phyloP scores from a whole-genome alignment of 2,329 filamentous ascomycete species.

The Apiospora arundinis region DNA sequence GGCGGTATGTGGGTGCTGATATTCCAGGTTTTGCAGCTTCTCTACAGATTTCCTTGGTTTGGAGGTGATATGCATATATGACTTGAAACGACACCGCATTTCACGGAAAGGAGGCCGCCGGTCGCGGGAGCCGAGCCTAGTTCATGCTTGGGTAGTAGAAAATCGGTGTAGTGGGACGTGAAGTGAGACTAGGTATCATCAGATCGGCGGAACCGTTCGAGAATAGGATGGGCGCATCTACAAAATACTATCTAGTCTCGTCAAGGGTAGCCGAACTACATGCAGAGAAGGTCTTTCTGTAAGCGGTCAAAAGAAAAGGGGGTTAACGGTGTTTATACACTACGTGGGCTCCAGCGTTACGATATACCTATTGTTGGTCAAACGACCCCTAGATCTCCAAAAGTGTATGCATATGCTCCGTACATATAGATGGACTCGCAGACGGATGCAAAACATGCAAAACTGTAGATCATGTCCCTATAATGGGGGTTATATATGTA shows the following conservation, averaged over 20 bases:
- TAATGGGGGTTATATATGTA: not conserved
- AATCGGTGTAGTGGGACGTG: not conserved
- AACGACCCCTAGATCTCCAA: too few species aligned
- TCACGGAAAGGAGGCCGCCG: not conserved
- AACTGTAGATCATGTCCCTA: not conserved
- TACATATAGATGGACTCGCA: not conserved
- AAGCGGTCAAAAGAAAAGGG: not conserved
- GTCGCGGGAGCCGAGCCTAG: not conserved
- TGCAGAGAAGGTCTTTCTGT: not conserved
- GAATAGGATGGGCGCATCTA: not conserved
- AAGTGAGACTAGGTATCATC: not conserved
- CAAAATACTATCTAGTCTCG: too few species aligned
- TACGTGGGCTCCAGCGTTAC: too few species aligned
- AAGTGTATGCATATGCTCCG: too few species aligned
- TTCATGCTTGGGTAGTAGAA: not conserved
- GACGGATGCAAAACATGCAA: not conserved
- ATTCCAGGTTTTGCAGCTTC: too few species aligned
- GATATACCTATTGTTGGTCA: too few species aligned
- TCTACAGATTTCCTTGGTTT: not conserved
- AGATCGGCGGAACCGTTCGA: not conserved
- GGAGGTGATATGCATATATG: too few species aligned
- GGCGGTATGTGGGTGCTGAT: too few species aligned
- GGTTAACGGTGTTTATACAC: not conserved
- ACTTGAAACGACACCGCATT: not conserved
- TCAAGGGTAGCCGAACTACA: too few species aligned